These are phyloP conservation scores for Plasmodium falciparum DNA, from an alignment of 169 alveolate genomes.

Conservation along the genomic window DNA sequence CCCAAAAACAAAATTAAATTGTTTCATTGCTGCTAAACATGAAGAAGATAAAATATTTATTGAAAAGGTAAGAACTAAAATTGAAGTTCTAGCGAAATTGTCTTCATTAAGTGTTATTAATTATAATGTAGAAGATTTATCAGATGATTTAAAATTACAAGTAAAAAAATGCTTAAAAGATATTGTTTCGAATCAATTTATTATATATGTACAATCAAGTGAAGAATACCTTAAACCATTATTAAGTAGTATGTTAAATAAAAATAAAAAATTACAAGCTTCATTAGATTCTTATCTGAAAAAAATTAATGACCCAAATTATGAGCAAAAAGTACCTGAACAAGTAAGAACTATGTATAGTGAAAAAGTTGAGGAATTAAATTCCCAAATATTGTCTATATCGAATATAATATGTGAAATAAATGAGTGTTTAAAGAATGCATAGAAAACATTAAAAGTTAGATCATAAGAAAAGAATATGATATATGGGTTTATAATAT, in stretches of 20 bases:
- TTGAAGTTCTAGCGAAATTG: constrained; percentile 72
- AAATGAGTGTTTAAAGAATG: constrained; percentile 59
- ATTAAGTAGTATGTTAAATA: constrained; percentile 75
- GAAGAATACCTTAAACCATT: constrained; percentile 80
- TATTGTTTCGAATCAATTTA: constrained; percentile 77
- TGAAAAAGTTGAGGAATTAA: constrained; percentile 84
- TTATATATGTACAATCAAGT: constrained; percentile 80
- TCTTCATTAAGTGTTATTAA: constrained; percentile 39
- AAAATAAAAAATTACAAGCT: constrained; percentile 79
- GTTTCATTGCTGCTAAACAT: constrained; percentile 81
- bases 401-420: constrained; percentile 63
- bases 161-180: constrained; percentile 60
- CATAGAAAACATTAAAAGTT: background rate
- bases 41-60: constrained; percentile 64
- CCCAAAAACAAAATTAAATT: constrained; percentile 79
- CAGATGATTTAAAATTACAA: constrained; percentile 25
- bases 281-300: constrained; percentile 84
- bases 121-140: constrained; percentile 68
- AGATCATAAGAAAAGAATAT: no score
- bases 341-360: constrained; percentile 84
- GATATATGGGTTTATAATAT: no score
- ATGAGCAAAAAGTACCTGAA: constrained; percentile 89
- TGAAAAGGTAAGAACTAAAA: constrained; percentile 76
- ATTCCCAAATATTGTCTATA: constrained; percentile 45
- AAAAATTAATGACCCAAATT: constrained; percentile 85